These are phyloP conservation scores for Rhytidhysteron rufulum DNA, from an alignment of 2,329 filamentous ascomycete genomes.

Conservation along the genomic window DNA sequence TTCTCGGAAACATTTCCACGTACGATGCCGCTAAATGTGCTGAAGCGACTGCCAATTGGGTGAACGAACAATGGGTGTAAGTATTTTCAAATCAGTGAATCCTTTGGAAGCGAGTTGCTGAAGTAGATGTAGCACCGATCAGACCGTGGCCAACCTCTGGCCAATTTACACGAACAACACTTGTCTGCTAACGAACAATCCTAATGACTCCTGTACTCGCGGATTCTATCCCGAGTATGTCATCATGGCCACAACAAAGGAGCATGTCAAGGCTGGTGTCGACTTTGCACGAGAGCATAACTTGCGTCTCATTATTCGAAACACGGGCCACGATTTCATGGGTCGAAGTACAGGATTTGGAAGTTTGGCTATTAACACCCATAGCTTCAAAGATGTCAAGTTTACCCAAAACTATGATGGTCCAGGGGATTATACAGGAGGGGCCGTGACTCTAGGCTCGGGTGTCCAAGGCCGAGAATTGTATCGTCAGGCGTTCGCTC, in stretches of 20 bases:
- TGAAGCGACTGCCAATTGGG: slow-evolving; percentile 21
- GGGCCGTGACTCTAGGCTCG: slow-evolving; percentile 11
- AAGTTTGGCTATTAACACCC: slow-evolving; percentile 14
- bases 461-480: slow-evolving; percentile 6
- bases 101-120: not conserved
- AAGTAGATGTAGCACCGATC: slow-evolving; percentile 20
- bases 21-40: slow-evolving; percentile 25
- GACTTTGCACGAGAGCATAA: slow-evolving; percentile 9
- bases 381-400: slow-evolving; percentile 10
- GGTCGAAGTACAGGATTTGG: slow-evolving; percentile 13
- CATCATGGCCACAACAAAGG: slow-evolving; percentile 8
- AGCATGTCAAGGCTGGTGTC: slow-evolving; percentile 10
- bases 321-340: slow-evolving; percentile 14
- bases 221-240: slow-evolving; percentile 28
- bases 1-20: slow-evolving; percentile 16
- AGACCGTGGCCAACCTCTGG: slow-evolving; percentile 30
- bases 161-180: slow-evolving; percentile 32
- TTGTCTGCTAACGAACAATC: slow-evolving; percentile 23
- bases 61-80: slow-evolving; percentile 29
- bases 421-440: slow-evolving; percentile 8
- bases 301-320: slow-evolving; percentile 10
- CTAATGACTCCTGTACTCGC: slow-evolving; percentile 22
- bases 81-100: slow-evolving; percentile 2
- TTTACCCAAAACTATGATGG: slow-evolving; percentile 10
- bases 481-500: slow-evolving; percentile 3